Conservation (phyloP, 345 rosid species). For the Pistacia integerrima region DNA sequence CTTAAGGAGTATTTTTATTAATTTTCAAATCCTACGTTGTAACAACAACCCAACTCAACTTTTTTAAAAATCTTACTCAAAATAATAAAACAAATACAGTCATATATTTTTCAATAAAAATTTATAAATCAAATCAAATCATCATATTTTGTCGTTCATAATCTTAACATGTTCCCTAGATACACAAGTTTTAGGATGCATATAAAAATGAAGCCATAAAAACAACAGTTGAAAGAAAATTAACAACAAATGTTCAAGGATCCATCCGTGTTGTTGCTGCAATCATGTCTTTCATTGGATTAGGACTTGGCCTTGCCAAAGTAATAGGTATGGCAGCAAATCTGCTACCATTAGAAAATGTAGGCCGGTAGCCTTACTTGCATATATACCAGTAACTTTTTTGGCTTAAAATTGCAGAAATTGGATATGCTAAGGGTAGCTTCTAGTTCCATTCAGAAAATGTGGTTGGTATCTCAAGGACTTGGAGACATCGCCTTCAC, state of each 20-base stretch:
- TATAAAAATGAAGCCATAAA: neutral
- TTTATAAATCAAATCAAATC: no score
- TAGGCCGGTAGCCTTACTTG: neutral
- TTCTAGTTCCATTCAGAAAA: constrained; percentile 26
- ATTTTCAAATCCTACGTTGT: no score
- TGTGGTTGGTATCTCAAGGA: constrained; percentile 42
- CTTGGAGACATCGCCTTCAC: constrained; percentile 55
- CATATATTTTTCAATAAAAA: no score
- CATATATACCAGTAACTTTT: neutral
- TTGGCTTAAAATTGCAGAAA: constrained; percentile 1
- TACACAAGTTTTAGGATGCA: no score
- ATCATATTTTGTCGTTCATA: no score
- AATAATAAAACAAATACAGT: no score
- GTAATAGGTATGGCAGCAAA: constrained; percentile 36
- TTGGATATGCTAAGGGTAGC: constrained; percentile 36
- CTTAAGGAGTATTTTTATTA: no score
- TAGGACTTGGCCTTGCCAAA: constrained; percentile 47
- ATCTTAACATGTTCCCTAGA: no score
- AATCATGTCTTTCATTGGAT: constrained; percentile 55
- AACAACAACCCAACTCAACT: no score
- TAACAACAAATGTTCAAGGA: neutral
- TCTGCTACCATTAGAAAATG: neutral
- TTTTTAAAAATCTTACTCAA: no score
- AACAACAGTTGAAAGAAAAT: neutral
- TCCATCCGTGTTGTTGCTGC: constrained; percentile 33